These are phyloP conservation scores for Blastosporella zonata DNA, from an alignment of 1,284 basidiomycete genomes.

Conservation along the genomic window DNA sequence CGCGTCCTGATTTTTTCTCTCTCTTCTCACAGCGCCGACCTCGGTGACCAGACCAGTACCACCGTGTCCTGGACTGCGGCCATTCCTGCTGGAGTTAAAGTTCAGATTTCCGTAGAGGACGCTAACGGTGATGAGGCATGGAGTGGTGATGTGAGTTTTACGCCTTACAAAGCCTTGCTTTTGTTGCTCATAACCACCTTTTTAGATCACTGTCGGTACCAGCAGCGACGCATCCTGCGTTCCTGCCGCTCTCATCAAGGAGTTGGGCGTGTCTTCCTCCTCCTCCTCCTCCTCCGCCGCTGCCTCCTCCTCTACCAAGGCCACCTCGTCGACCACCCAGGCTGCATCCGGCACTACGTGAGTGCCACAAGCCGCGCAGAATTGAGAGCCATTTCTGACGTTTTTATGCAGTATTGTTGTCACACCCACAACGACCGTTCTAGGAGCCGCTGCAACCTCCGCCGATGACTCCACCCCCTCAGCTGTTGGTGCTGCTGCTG, in stretches of 20 bases:
- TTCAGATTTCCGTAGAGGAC: conserved; percentile 59
- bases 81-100: conserved; percentile 45
- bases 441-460: conserved; percentile 8
- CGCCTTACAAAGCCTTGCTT: conserved; percentile 10
- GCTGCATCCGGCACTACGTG: conserved; percentile 15
- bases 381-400: not conserved
- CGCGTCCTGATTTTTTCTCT: conserved; percentile 2
- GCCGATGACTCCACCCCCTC: conserved; percentile 13
- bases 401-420: conserved; percentile 17
- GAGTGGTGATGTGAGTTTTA: conserved; percentile 51
- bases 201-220: conserved; percentile 51
- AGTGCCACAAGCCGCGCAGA: not conserved
- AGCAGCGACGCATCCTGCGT: conserved; percentile 53
- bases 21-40: conserved; percentile 37
- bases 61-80: conserved; percentile 45
- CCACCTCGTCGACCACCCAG: not conserved
- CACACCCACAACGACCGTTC: conserved; percentile 21
- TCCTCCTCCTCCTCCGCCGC: no score
- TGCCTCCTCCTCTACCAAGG: conserved; percentile 8
- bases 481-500: conserved; percentile 52
- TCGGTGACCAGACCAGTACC: conserved; percentile 51
- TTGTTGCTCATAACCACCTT: conserved; percentile 6
- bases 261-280: conserved; percentile 19
- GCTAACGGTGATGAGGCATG: conserved; percentile 56
- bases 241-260: conserved; percentile 10